phyloP scores from a whole-genome alignment of 2,329 filamentous ascomycete species.

The Pyrenochaeta sp. region DNA sequence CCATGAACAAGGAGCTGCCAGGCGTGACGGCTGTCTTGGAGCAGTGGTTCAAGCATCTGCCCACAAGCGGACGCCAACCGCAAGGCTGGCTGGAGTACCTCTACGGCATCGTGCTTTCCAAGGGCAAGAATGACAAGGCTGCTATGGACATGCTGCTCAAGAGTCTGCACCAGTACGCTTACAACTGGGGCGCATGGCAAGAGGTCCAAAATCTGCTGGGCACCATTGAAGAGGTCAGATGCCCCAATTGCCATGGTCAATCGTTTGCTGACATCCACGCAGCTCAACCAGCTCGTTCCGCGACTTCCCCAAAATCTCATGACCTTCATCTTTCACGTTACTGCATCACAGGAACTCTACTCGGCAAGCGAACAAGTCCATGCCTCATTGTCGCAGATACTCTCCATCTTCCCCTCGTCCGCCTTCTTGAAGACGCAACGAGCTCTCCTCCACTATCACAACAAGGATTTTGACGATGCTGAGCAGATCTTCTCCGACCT shows the following conservation, averaged over 20 bases:
- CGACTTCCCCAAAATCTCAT: conserved; percentile 89
- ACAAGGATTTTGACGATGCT: conserved; percentile 75
- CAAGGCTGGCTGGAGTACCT: conserved; percentile 96
- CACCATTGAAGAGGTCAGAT: conserved; percentile 76
- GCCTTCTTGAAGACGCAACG: conserved; percentile 91
- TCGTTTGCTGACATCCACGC: neutral
- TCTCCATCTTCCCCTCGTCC: conserved; percentile 84
- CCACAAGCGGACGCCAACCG: conserved; percentile 64
- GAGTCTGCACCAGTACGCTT: conserved; percentile 87
- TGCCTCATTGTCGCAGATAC: conserved; percentile 76
- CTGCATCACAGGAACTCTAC: conserved; percentile 90
- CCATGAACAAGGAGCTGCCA: conserved; percentile 83
- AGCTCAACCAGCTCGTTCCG: conserved; percentile 73
- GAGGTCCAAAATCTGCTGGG: conserved; percentile 85
- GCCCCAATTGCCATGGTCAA: neutral
- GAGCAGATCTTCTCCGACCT: conserved; percentile 72
- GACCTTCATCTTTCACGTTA: conserved; percentile 91
- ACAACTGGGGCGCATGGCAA: conserved; percentile 97
- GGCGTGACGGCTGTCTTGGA: conserved; percentile 78
- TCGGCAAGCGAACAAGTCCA: conserved; percentile 80
- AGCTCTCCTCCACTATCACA: conserved; percentile 87
- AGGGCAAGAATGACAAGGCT: conserved; percentile 85
- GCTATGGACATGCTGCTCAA: conserved; percentile 87
- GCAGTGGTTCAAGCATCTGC: conserved; percentile 76
- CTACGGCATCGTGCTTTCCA: conserved; percentile 89